Base-by-base conservation (phyloP, 202 grass and related monocot genomes). In the Musa balbisiana region DNA sequence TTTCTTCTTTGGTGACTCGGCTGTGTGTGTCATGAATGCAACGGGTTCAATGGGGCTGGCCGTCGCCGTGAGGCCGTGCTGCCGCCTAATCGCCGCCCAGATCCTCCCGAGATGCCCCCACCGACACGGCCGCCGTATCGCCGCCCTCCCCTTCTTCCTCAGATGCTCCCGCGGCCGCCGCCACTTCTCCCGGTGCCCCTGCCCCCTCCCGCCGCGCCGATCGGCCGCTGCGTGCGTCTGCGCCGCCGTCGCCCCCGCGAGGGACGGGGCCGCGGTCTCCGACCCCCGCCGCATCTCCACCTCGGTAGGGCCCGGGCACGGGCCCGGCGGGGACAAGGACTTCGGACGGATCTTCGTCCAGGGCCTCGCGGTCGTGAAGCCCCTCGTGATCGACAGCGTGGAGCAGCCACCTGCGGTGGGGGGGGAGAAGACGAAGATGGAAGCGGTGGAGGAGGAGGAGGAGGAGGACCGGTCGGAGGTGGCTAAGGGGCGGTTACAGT, bases 281-380 rank as follows among this genome's bases (percentile, higher is more conserved):
- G 25, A 9, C 52, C 21, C 26, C 15, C 51, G 66, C 29, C 72
- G 64, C 51, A 8, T 10, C 19, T 72, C 51, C 73, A 89, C 20
- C 84, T 75, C 27, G 75, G 83, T 49, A 24, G n/a, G 29, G 17
- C 24, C 52, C 16, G 22, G 22, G 5, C 26, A 73, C 12, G 83
- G 0, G 17, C 17, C 83, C 49, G 74, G 81, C 51, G 84, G 80
- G 3, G 86, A 87, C 73, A 87, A 89, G 70, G 86, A 84, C 62
- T 91, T 91, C 83, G 89, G 88, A 29, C 86, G 89, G 72, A 84
- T 91, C 78, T 87, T 86, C 69, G 84, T 92, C 71, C 90, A 84
- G 70, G 84, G 50, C 56, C 49, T 64, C 79, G 66, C 60, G 13
- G 20, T 55, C 55, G 78, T 66, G 52, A 79, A 84, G 56, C 51